A percentile compares a stretch with the other conserved stretches of the same genome.
phyloP scores from a whole-genome alignment of 805 yeast species.

The Ogataea zsoltii region DNA sequence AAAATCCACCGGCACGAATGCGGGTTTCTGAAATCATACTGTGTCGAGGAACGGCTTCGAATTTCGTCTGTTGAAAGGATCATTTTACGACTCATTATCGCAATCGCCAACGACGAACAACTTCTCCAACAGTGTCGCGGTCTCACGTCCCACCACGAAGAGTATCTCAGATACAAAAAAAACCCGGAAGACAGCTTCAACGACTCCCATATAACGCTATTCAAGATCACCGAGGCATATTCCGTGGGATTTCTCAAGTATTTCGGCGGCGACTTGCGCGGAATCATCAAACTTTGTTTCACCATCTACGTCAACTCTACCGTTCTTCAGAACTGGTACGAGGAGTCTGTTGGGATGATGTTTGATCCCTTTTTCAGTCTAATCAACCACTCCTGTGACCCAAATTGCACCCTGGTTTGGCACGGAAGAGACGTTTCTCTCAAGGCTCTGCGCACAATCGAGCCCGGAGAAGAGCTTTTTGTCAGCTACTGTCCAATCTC shows the following conservation, averaged over 20 bases:
- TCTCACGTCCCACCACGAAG: conserved; percentile 26
- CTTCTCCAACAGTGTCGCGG: conserved; percentile 16
- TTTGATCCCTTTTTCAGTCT: conserved; percentile 40
- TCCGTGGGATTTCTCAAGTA: conserved; percentile 15
- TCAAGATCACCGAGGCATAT: conserved; percentile 16
- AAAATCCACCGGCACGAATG: conserved; percentile 20
- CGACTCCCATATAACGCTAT: conserved; percentile 15
- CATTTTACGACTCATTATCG: conserved; percentile 11
- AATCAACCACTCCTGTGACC: conserved; percentile 43
- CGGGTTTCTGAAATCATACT: conserved; percentile 6
- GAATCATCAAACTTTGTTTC: conserved; percentile 19
- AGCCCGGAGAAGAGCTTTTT: conserved; percentile 30
- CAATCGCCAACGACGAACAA: conserved; percentile 5
- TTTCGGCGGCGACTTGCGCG: conserved; percentile 17
- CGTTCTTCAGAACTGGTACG: conserved; percentile 27
- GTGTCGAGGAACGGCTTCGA: conserved; percentile 2
- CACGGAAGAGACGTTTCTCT: conserved; percentile 20
- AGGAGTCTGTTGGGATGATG: conserved; percentile 34
- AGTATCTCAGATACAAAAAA: conserved; percentile 10
- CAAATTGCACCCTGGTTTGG: conserved; percentile 34
- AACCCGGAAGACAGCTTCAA: neutral
- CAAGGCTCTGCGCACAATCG: conserved; percentile 23
- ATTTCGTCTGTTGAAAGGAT: conserved; percentile 17
- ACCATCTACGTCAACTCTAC: conserved; percentile 34
- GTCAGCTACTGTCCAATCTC: conserved; percentile 33